Evolutionary conservation across 2,329 filamentous ascomycete genomes (phyloP), one percentile per base, ranked within the genome.

Genomic region (Diaporthe sp.): DNA sequence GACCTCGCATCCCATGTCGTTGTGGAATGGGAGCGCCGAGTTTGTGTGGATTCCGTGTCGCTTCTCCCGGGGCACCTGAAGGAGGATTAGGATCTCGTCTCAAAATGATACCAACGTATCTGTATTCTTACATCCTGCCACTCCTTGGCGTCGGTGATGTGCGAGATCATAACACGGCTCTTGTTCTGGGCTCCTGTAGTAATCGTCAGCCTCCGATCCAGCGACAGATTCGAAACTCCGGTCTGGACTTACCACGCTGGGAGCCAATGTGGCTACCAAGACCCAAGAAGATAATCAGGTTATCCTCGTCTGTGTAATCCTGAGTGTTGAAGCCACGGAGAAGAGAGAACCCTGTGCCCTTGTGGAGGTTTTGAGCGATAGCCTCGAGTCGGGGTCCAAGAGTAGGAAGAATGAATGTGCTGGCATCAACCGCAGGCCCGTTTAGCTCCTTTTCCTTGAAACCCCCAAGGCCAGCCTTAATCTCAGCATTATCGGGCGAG

Each of bases 211-310:
- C 22, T 37, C 31, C 22, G 19, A 17, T 5, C 5, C 39, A 12
- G 22, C 7, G 19, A 2, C 3, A 6, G 3, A 13, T 5, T 1
- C 3, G 22, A 3, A 65, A 51, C 3, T 0, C 37, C 8, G 7
- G 19, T 19, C 19, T n/a, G 3, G n/a, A 9, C 59, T 34, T 69
- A 69, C 72, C 72, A 13, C 72, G 72, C 39, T 74, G 58, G 12
- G 72, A 59, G 2, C 88, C 91, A 68, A 93, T 86, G 78, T 92
- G 87, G 73, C 86, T 87, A 1, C 90, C 86, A 15, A 93, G 81
- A 0, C 89, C 91, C 6, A 91, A 84, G 78, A 90, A 92, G 58
- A 92, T 83, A 7, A 87, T 84, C 22, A 89, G 81, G 72, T 89
- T 89, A 70, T 92, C 89, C 76, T 91, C 87, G 34, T 85, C 82